phyloP scores from a whole-genome alignment of 2,329 filamentous ascomycete species.

The Diaporthe batatas region DNA sequence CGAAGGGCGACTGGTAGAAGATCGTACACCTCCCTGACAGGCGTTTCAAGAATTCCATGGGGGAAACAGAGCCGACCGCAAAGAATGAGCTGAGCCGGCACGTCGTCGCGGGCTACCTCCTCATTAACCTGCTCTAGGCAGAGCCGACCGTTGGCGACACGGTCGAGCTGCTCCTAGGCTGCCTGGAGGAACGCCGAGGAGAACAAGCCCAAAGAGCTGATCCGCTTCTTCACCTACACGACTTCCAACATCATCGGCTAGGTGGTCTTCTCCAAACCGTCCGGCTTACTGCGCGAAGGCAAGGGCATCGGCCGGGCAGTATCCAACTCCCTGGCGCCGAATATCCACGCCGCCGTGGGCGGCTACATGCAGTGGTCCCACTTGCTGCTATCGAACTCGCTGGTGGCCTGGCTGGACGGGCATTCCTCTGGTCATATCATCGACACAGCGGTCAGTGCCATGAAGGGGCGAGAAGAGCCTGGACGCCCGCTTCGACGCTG shows the following conservation, averaged over 20 bases:
- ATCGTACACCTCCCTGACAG: slow-evolving; percentile 43
- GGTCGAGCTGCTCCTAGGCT: slow-evolving; percentile 43
- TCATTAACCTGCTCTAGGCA: slow-evolving; percentile 49
- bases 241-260: slow-evolving; percentile 52
- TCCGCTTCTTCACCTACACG: slow-evolving; percentile 46
- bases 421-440: slow-evolving; percentile 46
- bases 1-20: slow-evolving; percentile 36
- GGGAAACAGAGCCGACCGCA: slow-evolving; percentile 51
- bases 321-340: slow-evolving; percentile 39
- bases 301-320: slow-evolving; percentile 50
- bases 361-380: slow-evolving; percentile 45
- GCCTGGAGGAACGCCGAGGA: slow-evolving; percentile 44
- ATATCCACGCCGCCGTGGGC: slow-evolving; percentile 41
- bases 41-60: slow-evolving; percentile 56
- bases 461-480: slow-evolving; percentile 42
- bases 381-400: slow-evolving; percentile 47
- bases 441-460: slow-evolving; percentile 43
- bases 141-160: slow-evolving; percentile 43
- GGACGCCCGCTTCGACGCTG: slow-evolving; percentile 45
- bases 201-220: slow-evolving; percentile 42
- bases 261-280: slow-evolving; percentile 49
- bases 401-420: slow-evolving; percentile 45
- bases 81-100: slow-evolving; percentile 53
- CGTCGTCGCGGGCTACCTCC: slow-evolving; percentile 50
- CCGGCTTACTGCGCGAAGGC: slow-evolving; percentile 48